These are phyloP conservation scores for Tetrastigma voinierianum DNA, from an alignment of 164 flowering plant genomes.

Conservation along the genomic window DNA sequence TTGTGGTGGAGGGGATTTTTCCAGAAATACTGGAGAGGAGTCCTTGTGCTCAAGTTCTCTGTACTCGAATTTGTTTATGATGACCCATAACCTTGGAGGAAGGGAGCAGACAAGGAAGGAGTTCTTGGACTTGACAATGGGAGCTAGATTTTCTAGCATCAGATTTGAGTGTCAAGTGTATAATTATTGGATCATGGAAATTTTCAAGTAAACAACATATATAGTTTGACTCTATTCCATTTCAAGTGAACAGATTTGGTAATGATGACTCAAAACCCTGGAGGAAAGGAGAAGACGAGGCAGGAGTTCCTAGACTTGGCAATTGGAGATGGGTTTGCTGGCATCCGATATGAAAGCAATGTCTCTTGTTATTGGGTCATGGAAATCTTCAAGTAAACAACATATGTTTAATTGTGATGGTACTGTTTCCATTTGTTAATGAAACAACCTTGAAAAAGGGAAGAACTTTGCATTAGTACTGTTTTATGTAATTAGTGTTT, in stretches of 20 bases:
- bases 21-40: background rate
- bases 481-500: no score
- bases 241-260: no score
- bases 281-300: constrained; percentile 14
- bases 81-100: background rate
- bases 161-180: no score
- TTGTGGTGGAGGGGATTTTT: background rate
- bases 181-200: no score
- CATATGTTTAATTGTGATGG: background rate
- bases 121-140: constrained; percentile 21
- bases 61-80: background rate
- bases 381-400: constrained; percentile 20
- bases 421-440: no score
- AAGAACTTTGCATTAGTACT: no score
- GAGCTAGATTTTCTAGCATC: constrained; percentile 30
- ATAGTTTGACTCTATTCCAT: no score
- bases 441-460: no score
- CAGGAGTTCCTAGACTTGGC: constrained; percentile 24
- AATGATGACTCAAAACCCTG: background rate
- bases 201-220: no score
- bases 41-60: background rate
- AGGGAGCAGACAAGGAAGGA: constrained; percentile 10
- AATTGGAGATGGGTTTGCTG: constrained; percentile 26
- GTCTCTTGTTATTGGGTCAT: constrained; percentile 17
- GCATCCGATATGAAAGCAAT: constrained; percentile 9